phyloP scores from a whole-genome alignment of 306 rosid genomes.

The Corylus americana region DNA sequence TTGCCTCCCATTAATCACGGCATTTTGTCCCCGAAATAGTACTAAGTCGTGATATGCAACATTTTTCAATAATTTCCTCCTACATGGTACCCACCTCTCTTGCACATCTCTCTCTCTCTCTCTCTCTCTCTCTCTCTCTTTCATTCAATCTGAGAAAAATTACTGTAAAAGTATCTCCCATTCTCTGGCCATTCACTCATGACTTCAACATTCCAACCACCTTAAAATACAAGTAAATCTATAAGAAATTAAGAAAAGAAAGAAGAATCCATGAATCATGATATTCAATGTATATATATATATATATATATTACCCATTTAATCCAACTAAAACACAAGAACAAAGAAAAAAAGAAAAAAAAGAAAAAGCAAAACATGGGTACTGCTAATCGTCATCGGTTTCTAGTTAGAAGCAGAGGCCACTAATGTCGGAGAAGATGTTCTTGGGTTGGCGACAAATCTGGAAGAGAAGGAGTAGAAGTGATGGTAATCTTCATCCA shows the following conservation, averaged over 20 bases:
- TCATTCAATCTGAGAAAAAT: too few relatives aligned
- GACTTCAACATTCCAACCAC: too few relatives aligned
- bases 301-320: background rate
- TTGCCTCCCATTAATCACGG: conserved; percentile 42
- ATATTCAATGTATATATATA: background rate
- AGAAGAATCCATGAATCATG: too few relatives aligned
- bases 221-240: too few relatives aligned
- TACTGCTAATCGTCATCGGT: background rate
- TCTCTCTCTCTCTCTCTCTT: conserved; percentile 3
- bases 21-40: conserved; percentile 25
- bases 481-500: conserved; percentile 70
- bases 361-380: background rate
- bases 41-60: background rate
- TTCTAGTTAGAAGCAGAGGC: conserved; percentile 30
- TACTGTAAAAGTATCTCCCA: too few relatives aligned
- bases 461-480: conserved; percentile 80
- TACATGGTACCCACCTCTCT: conserved; percentile 34
- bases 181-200: too few relatives aligned
- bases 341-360: background rate
- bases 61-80: conserved; percentile 13
- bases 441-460: conserved; percentile 59
- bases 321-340: background rate
- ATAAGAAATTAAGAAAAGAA: too few relatives aligned
- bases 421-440: conserved; percentile 32
- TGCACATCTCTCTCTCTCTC: conserved; percentile 42